Evolutionary conservation across 2,329 filamentous ascomycete genomes (phyloP), one percentile per base, ranked within the genome.

Genomic region (Ramularia endophylla): DNA sequence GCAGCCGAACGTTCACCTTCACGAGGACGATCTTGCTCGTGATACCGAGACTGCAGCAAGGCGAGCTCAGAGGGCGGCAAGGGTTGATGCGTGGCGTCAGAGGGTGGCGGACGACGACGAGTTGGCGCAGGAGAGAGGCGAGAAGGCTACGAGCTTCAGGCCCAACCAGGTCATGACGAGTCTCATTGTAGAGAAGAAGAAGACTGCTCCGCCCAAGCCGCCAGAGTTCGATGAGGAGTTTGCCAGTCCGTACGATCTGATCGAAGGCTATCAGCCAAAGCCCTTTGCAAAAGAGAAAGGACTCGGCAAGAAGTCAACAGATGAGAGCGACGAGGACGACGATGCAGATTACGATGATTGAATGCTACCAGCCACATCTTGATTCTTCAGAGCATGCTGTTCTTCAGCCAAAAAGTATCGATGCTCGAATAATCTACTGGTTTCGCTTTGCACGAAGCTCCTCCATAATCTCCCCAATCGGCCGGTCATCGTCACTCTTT

Each of bases 91-190:
- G 16, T 41, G 60, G 25, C 56, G 64, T 7, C 56, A 59, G 41
- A 63, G 48, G 34, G 43, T 50, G 4, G 47, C 44, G 50, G 30
- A 59, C 59, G 46, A 61, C 47, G 19, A 48, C 8, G 63, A 69
- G 34, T 56, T 72, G 4, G 68, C 68, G 0, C 43, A 63, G 4
- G 69, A 72, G 51, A 61, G 69, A 22, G 69, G 68, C 37, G 69
- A 72, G 48, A 53, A 48, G 29, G 44, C 50, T 3, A 48, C 44
- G 6, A 56, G 53, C 4, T 47, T 58, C 32, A 53, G 52, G 34
- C 52, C 61, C 15, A 54, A 51, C 8, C 56, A 59, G 34, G 56
- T 65, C 28, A 53, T 66, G 45, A 50, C 46, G 2, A 52, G 59
- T 20, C 43, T 41, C 5, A 52, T 66, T 20, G 49, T 62, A 7